Conservation (phyloP, 306 rosid species). For the Luffa aegyptiaca region DNA sequence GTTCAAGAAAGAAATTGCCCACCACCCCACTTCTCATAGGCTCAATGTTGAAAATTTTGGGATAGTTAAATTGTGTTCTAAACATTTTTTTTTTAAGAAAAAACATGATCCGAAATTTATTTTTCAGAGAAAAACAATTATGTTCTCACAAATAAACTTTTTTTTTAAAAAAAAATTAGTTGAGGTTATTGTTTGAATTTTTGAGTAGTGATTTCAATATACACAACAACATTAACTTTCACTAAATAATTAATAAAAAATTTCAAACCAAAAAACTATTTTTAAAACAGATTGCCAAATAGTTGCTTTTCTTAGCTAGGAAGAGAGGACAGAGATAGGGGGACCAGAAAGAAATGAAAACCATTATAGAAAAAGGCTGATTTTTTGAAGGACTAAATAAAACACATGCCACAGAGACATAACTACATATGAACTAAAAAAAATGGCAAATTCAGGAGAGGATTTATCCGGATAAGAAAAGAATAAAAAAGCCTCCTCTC, state of each 20-base stretch:
- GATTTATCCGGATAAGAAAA: not conserved
- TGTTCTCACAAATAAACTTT: not conserved
- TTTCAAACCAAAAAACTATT: not conserved
- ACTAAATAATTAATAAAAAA: not conserved
- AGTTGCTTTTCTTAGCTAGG: not conserved
- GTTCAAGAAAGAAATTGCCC: not conserved
- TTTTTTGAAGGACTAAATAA: not conserved
- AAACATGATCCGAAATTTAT: not conserved
- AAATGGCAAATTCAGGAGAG: not conserved
- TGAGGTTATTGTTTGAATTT: too few species aligned
- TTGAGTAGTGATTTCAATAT: too few species aligned
- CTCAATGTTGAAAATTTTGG: not conserved
- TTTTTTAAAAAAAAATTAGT: not conserved
- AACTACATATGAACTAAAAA: not conserved
- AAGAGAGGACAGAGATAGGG: not conserved
- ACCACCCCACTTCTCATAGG: not conserved
- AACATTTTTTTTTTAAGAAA: not conserved
- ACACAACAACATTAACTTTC: not conserved
- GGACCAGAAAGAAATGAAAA: not conserved
- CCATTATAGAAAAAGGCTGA: not conserved
- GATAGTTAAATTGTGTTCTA: not conserved
- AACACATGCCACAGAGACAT: not conserved
- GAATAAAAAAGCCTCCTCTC: not conserved
- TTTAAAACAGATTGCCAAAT: not conserved
- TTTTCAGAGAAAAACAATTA: not conserved